A percentile compares a stretch with the other conserved stretches of the same genome.
These are phyloP conservation scores for Persicaria tinctoria DNA, from an alignment of 148 eudicot species.

Conservation along the genomic window DNA sequence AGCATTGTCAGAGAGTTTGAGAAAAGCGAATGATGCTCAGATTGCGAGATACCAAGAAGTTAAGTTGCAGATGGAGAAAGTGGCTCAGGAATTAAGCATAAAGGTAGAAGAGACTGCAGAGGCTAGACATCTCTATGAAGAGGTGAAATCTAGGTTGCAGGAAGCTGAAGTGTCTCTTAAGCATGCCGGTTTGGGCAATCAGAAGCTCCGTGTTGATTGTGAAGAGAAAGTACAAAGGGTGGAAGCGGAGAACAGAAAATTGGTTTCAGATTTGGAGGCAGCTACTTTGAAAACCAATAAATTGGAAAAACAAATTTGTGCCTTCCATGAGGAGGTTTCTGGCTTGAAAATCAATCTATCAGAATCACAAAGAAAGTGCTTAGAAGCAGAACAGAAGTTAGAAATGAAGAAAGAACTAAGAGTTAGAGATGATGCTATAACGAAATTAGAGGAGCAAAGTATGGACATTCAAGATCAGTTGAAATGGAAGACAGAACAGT, in stretches of 20 bases:
- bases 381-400: conserved; percentile 39
- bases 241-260: conserved; percentile 49
- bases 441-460: conserved; percentile 53
- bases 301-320: conserved; percentile 30
- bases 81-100: conserved; percentile 36
- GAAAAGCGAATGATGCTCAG: conserved; percentile 46
- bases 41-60: conserved; percentile 36
- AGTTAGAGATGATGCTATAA: conserved; percentile 42
- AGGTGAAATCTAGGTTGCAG: conserved; percentile 38
- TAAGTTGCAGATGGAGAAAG: conserved; percentile 38
- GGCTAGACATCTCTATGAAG: conserved; percentile 40
- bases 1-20: conserved; percentile 41
- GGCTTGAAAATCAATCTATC: conserved; percentile 41
- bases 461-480: conserved; percentile 40
- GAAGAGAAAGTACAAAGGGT: conserved; percentile 40
- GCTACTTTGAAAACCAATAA: conserved; percentile 32
- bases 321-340: conserved; percentile 34
- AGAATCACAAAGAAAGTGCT: conserved; percentile 32
- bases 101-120: conserved; percentile 45
- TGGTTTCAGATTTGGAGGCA: conserved; percentile 53
- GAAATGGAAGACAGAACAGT: conserved; percentile 81
- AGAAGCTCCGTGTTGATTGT: conserved; percentile 40
- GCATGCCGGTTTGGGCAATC: conserved; percentile 40
- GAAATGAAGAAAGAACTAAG: conserved; percentile 31
- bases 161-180: conserved; percentile 37